Percentiles rank a stretch among this genome's conserved stretches.
Conservation (phyloP, 768 basidiomycete genomes). For the Vishniacozyma victoriae region DNA sequence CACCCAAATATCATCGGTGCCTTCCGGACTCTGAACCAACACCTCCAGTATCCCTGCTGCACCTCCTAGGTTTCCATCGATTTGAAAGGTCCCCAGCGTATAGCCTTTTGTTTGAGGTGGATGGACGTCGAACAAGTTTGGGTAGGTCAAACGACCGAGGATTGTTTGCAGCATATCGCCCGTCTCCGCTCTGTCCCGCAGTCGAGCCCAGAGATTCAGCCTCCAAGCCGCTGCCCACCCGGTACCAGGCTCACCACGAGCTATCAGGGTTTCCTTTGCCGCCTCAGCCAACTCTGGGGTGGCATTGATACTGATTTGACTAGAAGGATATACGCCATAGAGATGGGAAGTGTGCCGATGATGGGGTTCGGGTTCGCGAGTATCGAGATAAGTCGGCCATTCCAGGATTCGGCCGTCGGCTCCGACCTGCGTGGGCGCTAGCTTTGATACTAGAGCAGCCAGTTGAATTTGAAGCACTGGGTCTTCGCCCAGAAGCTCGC, state of each 20-base stretch:
- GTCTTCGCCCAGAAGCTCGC: background rate
- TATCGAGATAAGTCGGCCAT: background rate
- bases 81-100: background rate
- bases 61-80: background rate
- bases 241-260: background rate
- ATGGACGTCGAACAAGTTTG: constrained; percentile 1
- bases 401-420: background rate
- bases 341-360: constrained; percentile 2
- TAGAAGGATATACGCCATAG: background rate
- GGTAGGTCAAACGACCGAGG: background rate
- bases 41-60: background rate
- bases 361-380: background rate
- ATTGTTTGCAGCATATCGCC: background rate
- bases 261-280: background rate
- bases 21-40: constrained; percentile 2
- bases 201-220: background rate
- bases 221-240: background rate
- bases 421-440: background rate
- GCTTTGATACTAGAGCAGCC: background rate
- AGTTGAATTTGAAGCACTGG: background rate
- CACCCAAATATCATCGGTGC: background rate
- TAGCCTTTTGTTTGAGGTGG: background rate
- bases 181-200: background rate
- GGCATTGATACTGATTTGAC: background rate
- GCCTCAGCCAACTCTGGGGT: background rate